Conservation (phyloP, 495 filamentous ascomycete genomes). For the Tuber microsphaerosporum region DNA sequence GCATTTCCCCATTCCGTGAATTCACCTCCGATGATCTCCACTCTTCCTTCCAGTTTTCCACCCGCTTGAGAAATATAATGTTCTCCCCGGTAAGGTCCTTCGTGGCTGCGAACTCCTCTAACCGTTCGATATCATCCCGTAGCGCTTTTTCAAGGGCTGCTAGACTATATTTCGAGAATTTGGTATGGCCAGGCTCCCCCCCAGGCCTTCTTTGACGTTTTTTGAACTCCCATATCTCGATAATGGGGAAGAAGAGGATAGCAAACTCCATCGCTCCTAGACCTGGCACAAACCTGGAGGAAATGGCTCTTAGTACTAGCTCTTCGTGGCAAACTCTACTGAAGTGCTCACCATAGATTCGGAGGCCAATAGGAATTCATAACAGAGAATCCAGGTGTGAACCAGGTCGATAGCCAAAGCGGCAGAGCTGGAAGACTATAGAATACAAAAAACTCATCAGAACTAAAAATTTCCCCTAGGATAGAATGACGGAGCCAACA, state of each 20-base stretch:
- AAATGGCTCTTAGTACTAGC: not conserved
- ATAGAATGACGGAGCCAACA: not conserved
- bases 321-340: not conserved
- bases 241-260: conserved; percentile 52
- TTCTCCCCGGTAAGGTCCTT: conserved; percentile 58
- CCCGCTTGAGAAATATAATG: conserved; percentile 53
- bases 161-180: conserved; percentile 47
- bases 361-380: conserved; percentile 39
- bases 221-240: conserved; percentile 46
- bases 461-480: not conserved
- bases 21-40: conserved; percentile 41
- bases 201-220: conserved; percentile 34
- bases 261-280: conserved; percentile 51
- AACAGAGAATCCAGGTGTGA: conserved; percentile 32
- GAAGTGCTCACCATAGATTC: conserved; percentile 26
- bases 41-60: conserved; percentile 48
- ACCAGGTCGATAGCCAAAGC: conserved; percentile 36
- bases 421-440: conserved; percentile 33
- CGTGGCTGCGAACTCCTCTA: conserved; percentile 53
- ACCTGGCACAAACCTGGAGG: conserved; percentile 47
- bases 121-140: conserved; percentile 45
- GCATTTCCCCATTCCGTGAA: conserved; percentile 10
- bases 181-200: conserved; percentile 36
- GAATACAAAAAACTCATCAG: conserved; percentile 8
- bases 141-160: conserved; percentile 51